These are phyloP conservation scores for Mangifera indica DNA, from an alignment of 345 rosid species.

Conservation along the genomic window DNA sequence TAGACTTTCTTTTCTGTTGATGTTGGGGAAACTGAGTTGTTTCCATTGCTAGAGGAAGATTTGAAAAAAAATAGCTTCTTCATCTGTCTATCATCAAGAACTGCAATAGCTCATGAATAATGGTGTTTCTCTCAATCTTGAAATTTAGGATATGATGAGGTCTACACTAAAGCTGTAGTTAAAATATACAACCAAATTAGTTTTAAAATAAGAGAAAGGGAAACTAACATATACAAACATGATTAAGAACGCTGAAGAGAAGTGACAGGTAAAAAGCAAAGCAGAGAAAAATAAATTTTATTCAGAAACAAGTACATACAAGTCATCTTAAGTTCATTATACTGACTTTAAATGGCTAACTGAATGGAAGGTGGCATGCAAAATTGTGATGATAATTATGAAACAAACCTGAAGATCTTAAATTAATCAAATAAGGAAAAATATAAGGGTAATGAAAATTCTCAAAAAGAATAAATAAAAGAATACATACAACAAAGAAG, in stretches of 20 bases:
- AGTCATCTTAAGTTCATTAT: conserved; percentile 20
- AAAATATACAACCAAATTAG: conserved; percentile 22
- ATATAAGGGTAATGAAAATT: neutral
- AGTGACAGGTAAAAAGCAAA: conserved; percentile 16
- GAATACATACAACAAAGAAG: no score
- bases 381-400: conserved; percentile 24
- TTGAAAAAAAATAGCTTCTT: conserved; percentile 85
- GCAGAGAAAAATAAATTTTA: conserved; percentile 7
- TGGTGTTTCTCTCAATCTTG: conserved; percentile 8
- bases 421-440: neutral
- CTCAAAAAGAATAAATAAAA: no score
- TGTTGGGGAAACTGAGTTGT: conserved; percentile 31
- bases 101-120: conserved; percentile 25
- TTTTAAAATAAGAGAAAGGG: conserved; percentile 9
- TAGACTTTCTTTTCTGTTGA: conserved; percentile 46
- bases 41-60: conserved; percentile 54
- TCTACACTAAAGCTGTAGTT: conserved; percentile 39
- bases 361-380: conserved; percentile 19
- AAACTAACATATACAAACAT: conserved; percentile 22
- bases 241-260: conserved; percentile 19
- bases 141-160: conserved; percentile 22
- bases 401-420: conserved; percentile 1
- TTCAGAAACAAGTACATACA: conserved; percentile 25
- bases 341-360: conserved; percentile 2
- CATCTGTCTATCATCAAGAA: conserved; percentile 47